Evolutionary conservation across 495 filamentous ascomycete species (phyloP).

Genomic region (Aspergillus avenaceus): DNA sequence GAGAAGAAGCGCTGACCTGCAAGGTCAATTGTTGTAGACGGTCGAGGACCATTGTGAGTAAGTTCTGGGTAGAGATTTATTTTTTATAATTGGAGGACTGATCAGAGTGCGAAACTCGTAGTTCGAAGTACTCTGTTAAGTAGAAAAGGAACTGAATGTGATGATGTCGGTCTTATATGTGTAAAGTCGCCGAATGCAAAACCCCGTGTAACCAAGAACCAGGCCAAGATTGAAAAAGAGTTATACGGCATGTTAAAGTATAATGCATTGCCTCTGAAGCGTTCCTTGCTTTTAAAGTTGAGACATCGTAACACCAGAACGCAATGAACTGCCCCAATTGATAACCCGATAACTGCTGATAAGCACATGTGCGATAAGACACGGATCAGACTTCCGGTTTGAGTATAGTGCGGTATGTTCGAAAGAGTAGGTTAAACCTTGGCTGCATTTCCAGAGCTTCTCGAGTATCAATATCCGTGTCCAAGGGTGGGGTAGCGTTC

Average conservation of each 20-base stretch:
- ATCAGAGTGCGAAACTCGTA: too few species aligned
- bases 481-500: neutral
- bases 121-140: too few species aligned
- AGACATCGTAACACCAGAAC: neutral
- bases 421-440: conserved; percentile 20
- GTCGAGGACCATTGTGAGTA: conserved; percentile 58
- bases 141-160: too few species aligned
- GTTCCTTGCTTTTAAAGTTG: neutral
- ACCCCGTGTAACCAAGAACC: neutral
- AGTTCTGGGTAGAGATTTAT: neutral
- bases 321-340: neutral
- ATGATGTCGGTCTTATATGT: too few species aligned
- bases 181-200: neutral
- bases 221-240: neutral
- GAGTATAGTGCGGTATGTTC: conserved; percentile 17
- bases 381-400: conserved; percentile 25
- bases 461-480: neutral
- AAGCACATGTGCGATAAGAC: conserved; percentile 4
- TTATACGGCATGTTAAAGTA: neutral
- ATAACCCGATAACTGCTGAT: neutral
- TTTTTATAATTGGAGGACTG: too few species aligned
- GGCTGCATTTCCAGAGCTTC: conserved; percentile 1
- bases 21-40: conserved; percentile 64
- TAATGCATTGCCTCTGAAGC: too few species aligned
- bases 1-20: conserved; percentile 54